phyloP scores from a whole-genome alignment of 2,329 filamentous ascomycete species.

The Madurella fahalii region DNA sequence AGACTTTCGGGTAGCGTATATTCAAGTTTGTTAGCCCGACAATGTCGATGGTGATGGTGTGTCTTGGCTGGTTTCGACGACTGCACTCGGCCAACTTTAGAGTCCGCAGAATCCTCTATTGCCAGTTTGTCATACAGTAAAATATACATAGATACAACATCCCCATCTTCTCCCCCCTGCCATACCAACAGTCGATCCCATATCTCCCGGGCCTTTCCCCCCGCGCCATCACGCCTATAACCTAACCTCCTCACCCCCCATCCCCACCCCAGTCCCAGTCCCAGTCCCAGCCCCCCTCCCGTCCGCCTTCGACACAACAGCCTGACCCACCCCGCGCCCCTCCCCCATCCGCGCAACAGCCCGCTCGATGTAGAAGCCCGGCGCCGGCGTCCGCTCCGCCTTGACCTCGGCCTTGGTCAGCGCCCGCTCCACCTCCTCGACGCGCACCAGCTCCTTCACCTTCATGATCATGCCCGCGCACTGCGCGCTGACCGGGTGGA shows the following conservation, averaged over 20 bases:
- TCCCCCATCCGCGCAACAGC: conserved; percentile 51
- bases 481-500: conserved; percentile 76
- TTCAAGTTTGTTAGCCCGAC: no score
- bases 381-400: conserved; percentile 67
- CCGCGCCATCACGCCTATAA: conserved; percentile 6
- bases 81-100: no score
- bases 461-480: conserved; percentile 88
- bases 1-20: no score
- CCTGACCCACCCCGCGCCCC: conserved; percentile 23
- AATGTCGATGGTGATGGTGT: no score
- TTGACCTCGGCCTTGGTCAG: conserved; percentile 66
- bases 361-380: conserved; percentile 76
- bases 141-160: no score
- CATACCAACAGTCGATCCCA: not conserved
- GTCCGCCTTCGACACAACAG: conserved; percentile 5
- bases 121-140: no score
- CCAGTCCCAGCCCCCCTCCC: conserved; percentile 23
- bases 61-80: no score
- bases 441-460: conserved; percentile 86
- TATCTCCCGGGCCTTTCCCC: not conserved
- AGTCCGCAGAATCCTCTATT: no score
- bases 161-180: not conserved
- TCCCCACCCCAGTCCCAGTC: no score
- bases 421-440: conserved; percentile 67
- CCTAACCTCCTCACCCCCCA: conserved; percentile 20